Evolutionary conservation across 768 basidiomycete species (phyloP).

Genomic region (Russula brevipes): DNA sequence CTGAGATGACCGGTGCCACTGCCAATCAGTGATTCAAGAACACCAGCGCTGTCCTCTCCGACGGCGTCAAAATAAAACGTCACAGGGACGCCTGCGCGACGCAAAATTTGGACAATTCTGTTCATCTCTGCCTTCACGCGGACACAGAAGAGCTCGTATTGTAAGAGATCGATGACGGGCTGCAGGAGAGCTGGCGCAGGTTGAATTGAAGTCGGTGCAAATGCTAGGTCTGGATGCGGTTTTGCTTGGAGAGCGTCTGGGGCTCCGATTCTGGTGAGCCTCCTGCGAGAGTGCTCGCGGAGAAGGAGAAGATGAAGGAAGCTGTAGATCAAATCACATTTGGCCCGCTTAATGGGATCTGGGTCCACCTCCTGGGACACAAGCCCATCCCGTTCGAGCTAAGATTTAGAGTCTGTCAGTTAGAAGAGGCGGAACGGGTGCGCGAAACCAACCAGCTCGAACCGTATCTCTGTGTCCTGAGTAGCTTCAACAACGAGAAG

Average conservation of each 20-base stretch:
- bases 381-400: conserved; percentile 31
- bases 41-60: conserved; percentile 58
- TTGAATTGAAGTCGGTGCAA: conserved; percentile 17
- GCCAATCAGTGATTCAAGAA: conserved; percentile 48
- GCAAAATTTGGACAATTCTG: conserved; percentile 46
- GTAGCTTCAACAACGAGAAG: conserved; percentile 74
- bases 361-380: conserved; percentile 7
- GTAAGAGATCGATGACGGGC: conserved; percentile 71
- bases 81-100: conserved; percentile 49
- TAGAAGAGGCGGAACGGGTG: background rate
- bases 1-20: conserved; percentile 44
- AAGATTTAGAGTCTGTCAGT: conserved; percentile 1
- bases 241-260: conserved; percentile 27
- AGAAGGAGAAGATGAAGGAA: conserved; percentile 60
- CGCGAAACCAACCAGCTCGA: conserved; percentile 57
- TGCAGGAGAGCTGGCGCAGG: conserved; percentile 53
- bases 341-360: conserved; percentile 23
- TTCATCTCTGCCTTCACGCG: conserved; percentile 55
- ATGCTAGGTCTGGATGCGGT: conserved; percentile 11
- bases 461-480: conserved; percentile 58
- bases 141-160: conserved; percentile 71
- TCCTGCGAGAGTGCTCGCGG: conserved; percentile 50
- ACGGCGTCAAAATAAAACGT: conserved; percentile 56
- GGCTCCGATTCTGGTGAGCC: conserved; percentile 37
- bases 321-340: conserved; percentile 66